Percentiles rank a stretch among this genome's conserved stretches.
phyloP scores from a whole-genome alignment of 192 early-diverging fungal species.

The Polychytrium aggregatum region DNA sequence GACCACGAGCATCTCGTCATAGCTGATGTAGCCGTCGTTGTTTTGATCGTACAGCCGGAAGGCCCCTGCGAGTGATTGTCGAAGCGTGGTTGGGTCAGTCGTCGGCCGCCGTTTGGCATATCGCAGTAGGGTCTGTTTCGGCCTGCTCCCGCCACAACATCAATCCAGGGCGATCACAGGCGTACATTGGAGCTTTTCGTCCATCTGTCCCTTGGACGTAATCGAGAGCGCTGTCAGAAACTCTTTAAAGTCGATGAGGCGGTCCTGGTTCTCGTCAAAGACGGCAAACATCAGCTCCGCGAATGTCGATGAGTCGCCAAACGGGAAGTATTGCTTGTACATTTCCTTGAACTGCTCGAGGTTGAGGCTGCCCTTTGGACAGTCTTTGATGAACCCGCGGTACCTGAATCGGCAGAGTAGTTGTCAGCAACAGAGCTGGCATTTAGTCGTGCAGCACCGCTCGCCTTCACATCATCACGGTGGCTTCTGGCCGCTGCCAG shows the following conservation, averaged over 20 bases:
- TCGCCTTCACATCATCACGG: neutral
- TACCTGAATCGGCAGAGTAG: conserved; percentile 40
- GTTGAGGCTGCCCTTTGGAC: conserved; percentile 74
- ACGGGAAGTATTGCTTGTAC: conserved; percentile 96
- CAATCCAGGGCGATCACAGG: neutral
- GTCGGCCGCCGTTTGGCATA: neutral
- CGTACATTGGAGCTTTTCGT: conserved; percentile 78
- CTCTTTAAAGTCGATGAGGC: conserved; percentile 83
- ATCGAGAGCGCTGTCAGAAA: conserved; percentile 79
- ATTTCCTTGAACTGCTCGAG: conserved; percentile 80
- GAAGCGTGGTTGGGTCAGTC: neutral
- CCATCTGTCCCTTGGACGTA: conserved; percentile 66
- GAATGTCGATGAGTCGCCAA: conserved; percentile 82
- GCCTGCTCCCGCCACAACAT: no score
- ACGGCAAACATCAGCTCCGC: conserved; percentile 86
- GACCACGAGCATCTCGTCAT: conserved; percentile 80
- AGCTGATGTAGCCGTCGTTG: conserved; percentile 73
- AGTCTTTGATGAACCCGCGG: conserved; percentile 90
- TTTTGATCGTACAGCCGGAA: conserved; percentile 90
- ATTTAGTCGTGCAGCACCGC: neutral
- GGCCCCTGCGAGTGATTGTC: conserved; percentile 36
- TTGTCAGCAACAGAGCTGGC: neutral
- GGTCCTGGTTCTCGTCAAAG: conserved; percentile 84
- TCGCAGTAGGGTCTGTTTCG: no score
- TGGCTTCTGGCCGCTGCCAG: neutral